Evolutionary conservation across 140 eudicot species (phyloP), one percentile per base, ranked within the genome.

Genomic region (Bidens hawaiensis): DNA sequence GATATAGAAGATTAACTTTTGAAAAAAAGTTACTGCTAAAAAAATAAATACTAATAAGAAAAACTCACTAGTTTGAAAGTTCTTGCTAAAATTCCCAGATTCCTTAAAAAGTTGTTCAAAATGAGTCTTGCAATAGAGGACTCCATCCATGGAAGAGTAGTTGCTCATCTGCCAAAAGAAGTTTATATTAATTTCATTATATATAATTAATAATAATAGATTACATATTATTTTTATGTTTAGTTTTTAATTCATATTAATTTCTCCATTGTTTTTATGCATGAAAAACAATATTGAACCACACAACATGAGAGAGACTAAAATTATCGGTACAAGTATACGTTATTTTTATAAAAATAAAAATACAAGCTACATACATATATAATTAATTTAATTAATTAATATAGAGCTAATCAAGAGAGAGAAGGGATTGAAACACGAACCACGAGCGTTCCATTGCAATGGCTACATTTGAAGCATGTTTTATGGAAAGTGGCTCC

Each of bases 71-170:
- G 85, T 59, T 12, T 93, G 93, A 56, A 93, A 93, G 63, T 93
- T 93, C 82, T 88, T 93, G 85, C 94, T 89, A 51, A 93, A 93
- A 77, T 88, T 85, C 41, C 96, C 96, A 4, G 93, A 88, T 75
- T 93, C 96, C 78, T 93, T 93, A 72, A 93, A 93, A 42, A 93
- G 95, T 55, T 93, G 99, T 67, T 93, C 99, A 64, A 93, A 93
- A 70, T 93, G 99, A 74, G 96, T 59, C 70, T 83, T 93, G 90
- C 99, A 93, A 76, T 93, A 93, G 55, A 88, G 88, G 67, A 84
- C 81, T 63, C 99, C 99, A 83, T 93, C 99, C 99, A 93, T 93
- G 68, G 99, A 93, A 7, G 99, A 93, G 73, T 93, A 93, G 79
- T 85, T 93, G 88, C 96, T 85, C 90, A 93, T 93, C 99, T 93